These are phyloP conservation scores for Phytophthora macrochlamydospora DNA, from an alignment of 352 stramenopile genomes.

Conservation along the genomic window DNA sequence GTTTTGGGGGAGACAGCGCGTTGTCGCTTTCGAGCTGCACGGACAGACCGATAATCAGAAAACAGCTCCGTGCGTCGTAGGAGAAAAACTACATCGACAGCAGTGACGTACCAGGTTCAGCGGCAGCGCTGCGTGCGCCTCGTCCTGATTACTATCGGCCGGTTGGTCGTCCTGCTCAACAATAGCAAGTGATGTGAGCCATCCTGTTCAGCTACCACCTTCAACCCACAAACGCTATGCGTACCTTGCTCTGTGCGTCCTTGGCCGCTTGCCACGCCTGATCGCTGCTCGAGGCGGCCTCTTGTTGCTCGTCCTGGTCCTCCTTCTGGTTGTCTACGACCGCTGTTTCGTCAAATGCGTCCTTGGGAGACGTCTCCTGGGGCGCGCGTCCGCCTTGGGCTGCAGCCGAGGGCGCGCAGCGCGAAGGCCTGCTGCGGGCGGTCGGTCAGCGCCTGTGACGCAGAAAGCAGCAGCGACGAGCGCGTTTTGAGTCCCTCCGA, in stretches of 20 bases:
- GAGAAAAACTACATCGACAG: background rate
- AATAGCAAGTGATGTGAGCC: conserved; percentile 1
- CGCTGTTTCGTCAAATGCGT: conserved; percentile 3
- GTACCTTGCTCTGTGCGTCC: conserved; percentile 32
- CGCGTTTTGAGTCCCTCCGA: conserved; percentile 57
- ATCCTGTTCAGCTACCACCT: background rate
- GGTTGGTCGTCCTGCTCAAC: conserved; percentile 22
- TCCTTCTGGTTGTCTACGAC: conserved; percentile 52
- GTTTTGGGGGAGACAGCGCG: conserved; percentile 11
- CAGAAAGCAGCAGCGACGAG: conserved; percentile 54
- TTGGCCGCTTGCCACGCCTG: conserved; percentile 20
- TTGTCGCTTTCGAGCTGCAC: conserved; percentile 15
- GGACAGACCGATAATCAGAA: conserved; percentile 6
- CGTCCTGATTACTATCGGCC: conserved; percentile 31
- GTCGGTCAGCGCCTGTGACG: conserved; percentile 30
- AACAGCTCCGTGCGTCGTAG: background rate
- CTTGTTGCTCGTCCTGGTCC: conserved; percentile 19
- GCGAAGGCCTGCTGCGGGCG: conserved; percentile 23
- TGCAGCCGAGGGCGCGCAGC: conserved; percentile 32
- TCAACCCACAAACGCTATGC: conserved; percentile 5
- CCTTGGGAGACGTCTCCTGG: conserved; percentile 27
- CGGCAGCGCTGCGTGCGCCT: conserved; percentile 13
- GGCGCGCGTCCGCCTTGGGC: conserved; percentile 23
- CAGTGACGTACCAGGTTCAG: conserved; percentile 33
- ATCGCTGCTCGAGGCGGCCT: conserved; percentile 6